A percentile compares a stretch with the other conserved stretches of the same genome.
Evolutionary conservation across 768 basidiomycete genomes (phyloP).

Genomic region (Omphalotus guepiniiformis): DNA sequence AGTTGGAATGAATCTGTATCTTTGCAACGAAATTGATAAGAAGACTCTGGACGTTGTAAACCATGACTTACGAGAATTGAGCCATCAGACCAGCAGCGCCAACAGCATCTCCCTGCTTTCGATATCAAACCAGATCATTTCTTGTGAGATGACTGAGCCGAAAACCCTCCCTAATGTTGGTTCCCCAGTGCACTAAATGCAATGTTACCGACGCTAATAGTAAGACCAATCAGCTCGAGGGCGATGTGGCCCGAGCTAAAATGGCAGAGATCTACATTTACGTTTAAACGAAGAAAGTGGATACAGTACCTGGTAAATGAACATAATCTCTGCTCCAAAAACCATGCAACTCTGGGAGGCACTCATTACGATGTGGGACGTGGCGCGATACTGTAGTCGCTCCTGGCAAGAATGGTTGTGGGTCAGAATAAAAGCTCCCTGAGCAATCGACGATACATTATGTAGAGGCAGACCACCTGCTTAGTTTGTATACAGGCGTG

Average conservation of each 20-base stretch:
- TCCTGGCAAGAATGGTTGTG: too few relatives aligned
- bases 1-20: slow-evolving; percentile 93
- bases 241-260: slow-evolving; percentile 61
- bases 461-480: too few relatives aligned
- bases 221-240: slow-evolving; percentile 62
- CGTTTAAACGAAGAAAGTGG: too few relatives aligned
- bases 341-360: too few relatives aligned
- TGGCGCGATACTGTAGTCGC: too few relatives aligned
- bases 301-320: too few relatives aligned
- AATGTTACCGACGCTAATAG: slow-evolving; percentile 61
- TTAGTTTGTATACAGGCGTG: too few relatives aligned
- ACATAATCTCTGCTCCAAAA: too few relatives aligned
- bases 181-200: slow-evolving; percentile 80
- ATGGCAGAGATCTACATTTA: too few relatives aligned
- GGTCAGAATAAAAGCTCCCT: too few relatives aligned
- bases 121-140: slow-evolving; percentile 90
- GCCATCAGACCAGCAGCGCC: slow-evolving; percentile 8
- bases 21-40: slow-evolving; percentile 34
- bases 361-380: too few relatives aligned
- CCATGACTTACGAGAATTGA: not conserved
- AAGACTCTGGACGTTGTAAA: not conserved
- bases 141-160: slow-evolving; percentile 56
- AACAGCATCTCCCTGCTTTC: slow-evolving; percentile 1
- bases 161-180: slow-evolving; percentile 72
- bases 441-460: too few relatives aligned